A percentile compares a stretch with the other conserved stretches of the same genome.
These are phyloP conservation scores for Hyphopichia khmerensis DNA, from an alignment of 1,139 yeast species.

Conservation along the genomic window DNA sequence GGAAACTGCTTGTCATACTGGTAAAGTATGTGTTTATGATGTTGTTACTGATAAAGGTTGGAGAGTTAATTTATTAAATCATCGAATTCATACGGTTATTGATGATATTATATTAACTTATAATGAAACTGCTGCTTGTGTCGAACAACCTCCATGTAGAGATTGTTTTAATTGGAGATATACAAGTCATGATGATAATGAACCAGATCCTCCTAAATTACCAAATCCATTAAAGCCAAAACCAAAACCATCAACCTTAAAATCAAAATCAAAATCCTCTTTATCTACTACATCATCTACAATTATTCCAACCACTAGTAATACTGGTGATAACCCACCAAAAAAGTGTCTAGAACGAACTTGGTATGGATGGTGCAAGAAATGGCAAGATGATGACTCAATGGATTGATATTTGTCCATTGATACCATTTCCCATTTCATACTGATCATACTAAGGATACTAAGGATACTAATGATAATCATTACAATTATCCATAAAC, in stretches of 20 bases:
- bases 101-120: slow-evolving; percentile 74
- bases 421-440: too few species aligned
- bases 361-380: slow-evolving; percentile 49
- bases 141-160: slow-evolving; percentile 71
- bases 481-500: too few species aligned
- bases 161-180: slow-evolving; percentile 95
- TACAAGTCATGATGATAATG: slow-evolving; percentile 51
- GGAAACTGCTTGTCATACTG: slow-evolving; percentile 96
- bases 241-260: not conserved
- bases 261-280: not conserved
- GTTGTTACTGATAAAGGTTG: slow-evolving; percentile 88
- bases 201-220: slow-evolving; percentile 35
- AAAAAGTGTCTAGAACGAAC: slow-evolving; percentile 41
- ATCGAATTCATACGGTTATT: slow-evolving; percentile 87
- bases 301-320: slow-evolving; percentile 2
- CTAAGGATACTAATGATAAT: too few species aligned
- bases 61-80: slow-evolving; percentile 86
- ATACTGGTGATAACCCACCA: slow-evolving; percentile 16
- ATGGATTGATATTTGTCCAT: too few species aligned
- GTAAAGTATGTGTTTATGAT: slow-evolving; percentile 84
- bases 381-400: slow-evolving; percentile 33
- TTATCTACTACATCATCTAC: not conserved
- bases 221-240: slow-evolving; percentile 39
- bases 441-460: too few species aligned
- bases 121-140: slow-evolving; percentile 76